Base-by-base conservation (phyloP, 2,329 filamentous ascomycete species). In the Fusarium napiforme region DNA sequence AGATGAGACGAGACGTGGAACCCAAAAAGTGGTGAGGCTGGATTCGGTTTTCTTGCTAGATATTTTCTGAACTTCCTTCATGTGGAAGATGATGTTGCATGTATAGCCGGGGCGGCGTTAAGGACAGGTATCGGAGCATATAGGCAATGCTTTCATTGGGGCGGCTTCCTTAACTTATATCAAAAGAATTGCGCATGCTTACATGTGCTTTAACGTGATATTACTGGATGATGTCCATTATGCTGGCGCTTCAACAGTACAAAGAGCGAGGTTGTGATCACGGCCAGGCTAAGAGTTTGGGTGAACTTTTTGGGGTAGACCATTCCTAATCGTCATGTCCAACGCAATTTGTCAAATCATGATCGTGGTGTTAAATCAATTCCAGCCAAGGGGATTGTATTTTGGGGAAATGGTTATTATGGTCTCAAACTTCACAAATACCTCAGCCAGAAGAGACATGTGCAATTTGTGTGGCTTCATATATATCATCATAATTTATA, bases 101-200 rank as follows among this genome's bases (percentile, higher is more conserved):
- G 55, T 63, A 47, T 61, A 62, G 37, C 65, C 61, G 62, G 37
- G 62, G 69, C 55, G 72, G 72, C 72, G 69, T 75, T 75, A 60
- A 40, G 72, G 67, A 68, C 43, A 72, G 68, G 67, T 56, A 69
- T 55, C 28, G 62, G 71, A 74, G 67, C 71, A 74, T 64, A 71
- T 23, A 34, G 47, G 39, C 59, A 58, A 64, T 62, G 46, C 63
- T 71, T 72, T 71, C 59, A 55, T 55, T 43, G 40, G 52, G 56
- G 67, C 37, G 61, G 56, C 36, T 66, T 58, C 37, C 61, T 59
- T 52, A 26, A 40, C 52, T 67, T 67, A 37, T 57, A 53, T 46
- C 30, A 36, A 56, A 34, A 39, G 30, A 46, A 42, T 28, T 40
- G 21, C n/a, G 39, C 47, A 40, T 63, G 23, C 45, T 64, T 40